Conservation (phyloP, 805 yeast species). For the Ogataea saltuana region DNA sequence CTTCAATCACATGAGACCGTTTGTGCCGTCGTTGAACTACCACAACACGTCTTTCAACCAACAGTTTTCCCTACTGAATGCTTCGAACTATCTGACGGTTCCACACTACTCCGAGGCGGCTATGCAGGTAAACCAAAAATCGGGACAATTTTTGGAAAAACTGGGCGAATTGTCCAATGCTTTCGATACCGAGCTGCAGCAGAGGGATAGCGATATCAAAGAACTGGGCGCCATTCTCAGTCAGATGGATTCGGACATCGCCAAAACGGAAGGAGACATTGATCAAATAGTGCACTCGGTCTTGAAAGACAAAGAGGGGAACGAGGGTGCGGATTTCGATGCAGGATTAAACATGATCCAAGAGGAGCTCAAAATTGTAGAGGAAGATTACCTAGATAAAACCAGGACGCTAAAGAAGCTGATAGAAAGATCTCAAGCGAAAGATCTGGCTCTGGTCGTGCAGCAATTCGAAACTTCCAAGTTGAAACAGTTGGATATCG, state of each 20-base stretch:
- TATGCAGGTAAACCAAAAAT: constrained; percentile 50
- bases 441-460: constrained; percentile 44
- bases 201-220: constrained; percentile 39
- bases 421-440: constrained; percentile 46
- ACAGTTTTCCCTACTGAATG: constrained; percentile 20
- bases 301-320: constrained; percentile 14
- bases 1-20: constrained; percentile 28
- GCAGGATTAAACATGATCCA: constrained; percentile 14
- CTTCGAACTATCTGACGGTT: constrained; percentile 25
- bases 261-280: constrained; percentile 33
- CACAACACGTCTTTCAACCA: constrained; percentile 19
- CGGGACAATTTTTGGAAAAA: constrained; percentile 51
- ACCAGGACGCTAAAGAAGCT: constrained; percentile 25
- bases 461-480: constrained; percentile 37
- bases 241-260: constrained; percentile 37
- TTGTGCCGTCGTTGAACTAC: constrained; percentile 25
- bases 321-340: constrained; percentile 26
- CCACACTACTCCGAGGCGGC: constrained; percentile 57
- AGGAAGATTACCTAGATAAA: constrained; percentile 23
- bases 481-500: constrained; percentile 17
- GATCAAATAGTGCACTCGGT: constrained; percentile 39
- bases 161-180: constrained; percentile 48
- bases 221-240: constrained; percentile 31
- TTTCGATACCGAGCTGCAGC: constrained; percentile 54
- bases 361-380: constrained; percentile 18